These are phyloP conservation scores for Metarhizium album DNA, from an alignment of 2,329 filamentous ascomycete species.

Conservation along the genomic window DNA sequence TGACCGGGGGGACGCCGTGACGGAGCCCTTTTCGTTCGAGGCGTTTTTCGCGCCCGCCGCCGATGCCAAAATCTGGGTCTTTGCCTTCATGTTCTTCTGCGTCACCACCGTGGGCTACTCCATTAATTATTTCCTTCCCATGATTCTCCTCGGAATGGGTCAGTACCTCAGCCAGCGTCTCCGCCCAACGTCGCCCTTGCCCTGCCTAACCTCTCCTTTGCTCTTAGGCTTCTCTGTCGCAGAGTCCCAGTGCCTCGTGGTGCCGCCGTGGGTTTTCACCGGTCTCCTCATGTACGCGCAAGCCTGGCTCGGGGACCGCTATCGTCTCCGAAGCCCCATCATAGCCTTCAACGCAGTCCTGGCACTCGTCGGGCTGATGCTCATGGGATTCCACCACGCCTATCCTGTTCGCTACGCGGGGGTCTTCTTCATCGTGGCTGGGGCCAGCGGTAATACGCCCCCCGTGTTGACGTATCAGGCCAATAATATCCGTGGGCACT, in stretches of 20 bases:
- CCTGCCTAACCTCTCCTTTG: too few species aligned
- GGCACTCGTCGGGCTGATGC: constrained; percentile 9
- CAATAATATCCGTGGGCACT: constrained; percentile 16
- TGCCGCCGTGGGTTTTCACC: constrained; percentile 15
- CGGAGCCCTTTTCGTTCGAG: not conserved
- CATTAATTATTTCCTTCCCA: constrained; percentile 13
- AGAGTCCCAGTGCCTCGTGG: constrained; percentile 11
- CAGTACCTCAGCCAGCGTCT: too few species aligned
- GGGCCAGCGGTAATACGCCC: constrained; percentile 9
- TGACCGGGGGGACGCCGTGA: not conserved
- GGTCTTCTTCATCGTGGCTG: constrained; percentile 12
- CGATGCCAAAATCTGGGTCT: not conserved
- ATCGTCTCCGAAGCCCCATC: constrained; percentile 11
- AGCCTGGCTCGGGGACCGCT: constrained; percentile 13
- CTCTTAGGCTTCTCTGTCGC: constrained; percentile 9
- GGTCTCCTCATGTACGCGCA: constrained; percentile 10
- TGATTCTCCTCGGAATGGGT: constrained; percentile 12
- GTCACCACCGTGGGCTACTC: constrained; percentile 10
- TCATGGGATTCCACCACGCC: constrained; percentile 8
- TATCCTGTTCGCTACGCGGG: constrained; percentile 13
- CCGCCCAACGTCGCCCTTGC: too few species aligned
- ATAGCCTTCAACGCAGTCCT: constrained; percentile 10
- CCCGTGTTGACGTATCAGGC: constrained; percentile 11
- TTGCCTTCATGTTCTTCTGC: not conserved
- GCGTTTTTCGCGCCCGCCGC: not conserved